Evolutionary conservation across 2,329 filamentous ascomycete genomes (phyloP).

Genomic region (Penicillium sp.): DNA sequence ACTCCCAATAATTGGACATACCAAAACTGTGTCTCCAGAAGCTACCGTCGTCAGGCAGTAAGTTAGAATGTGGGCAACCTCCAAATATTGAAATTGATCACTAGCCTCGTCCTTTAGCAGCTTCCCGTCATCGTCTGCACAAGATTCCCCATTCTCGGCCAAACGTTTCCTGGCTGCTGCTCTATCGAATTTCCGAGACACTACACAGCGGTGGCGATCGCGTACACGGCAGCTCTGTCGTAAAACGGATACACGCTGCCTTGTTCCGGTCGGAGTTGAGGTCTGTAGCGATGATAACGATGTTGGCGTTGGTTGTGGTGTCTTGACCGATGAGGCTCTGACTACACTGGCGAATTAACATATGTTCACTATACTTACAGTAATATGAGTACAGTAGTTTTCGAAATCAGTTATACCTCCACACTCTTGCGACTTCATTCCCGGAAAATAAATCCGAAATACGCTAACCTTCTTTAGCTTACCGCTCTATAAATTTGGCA

Average conservation of each 20-base stretch:
- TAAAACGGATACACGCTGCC: background rate
- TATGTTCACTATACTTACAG: background rate
- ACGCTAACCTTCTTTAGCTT: too few species aligned
- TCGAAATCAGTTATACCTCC: too few species aligned
- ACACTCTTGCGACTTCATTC: too few species aligned
- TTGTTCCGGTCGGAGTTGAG: background rate
- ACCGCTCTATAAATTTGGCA: too few species aligned
- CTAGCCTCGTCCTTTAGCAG: background rate
- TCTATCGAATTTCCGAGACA: background rate
- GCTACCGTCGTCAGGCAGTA: background rate
- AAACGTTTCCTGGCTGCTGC: background rate
- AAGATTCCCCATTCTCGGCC: background rate
- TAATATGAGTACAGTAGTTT: too few species aligned
- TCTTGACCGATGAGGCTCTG: background rate
- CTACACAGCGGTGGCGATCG: background rate
- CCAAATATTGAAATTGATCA: background rate
- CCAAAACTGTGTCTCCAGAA: background rate
- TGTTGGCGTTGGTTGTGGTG: background rate
- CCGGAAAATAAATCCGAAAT: too few species aligned
- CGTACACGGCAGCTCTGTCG: background rate
- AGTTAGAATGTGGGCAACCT: background rate
- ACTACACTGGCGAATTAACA: background rate
- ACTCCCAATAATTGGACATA: background rate
- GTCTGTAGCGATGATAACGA: background rate
- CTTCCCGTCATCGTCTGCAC: background rate